Percentiles rank a stretch among this genome's conserved stretches.
phyloP scores from a whole-genome alignment of 176 grass and related monocot genomes.

The Hordeum marinum region DNA sequence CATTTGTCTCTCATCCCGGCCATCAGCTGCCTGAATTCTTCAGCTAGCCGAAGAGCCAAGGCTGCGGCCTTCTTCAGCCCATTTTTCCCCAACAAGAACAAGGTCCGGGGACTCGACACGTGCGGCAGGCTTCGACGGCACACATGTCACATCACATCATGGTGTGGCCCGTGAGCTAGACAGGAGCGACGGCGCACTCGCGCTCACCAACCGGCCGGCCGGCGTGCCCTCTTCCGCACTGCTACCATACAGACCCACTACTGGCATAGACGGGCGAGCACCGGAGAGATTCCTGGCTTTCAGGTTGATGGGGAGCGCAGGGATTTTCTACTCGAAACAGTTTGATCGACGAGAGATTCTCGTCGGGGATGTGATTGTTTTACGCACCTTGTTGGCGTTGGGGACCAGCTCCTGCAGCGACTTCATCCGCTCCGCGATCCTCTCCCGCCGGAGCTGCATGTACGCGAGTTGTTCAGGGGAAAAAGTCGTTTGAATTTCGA shows the following conservation, averaged over 20 bases:
- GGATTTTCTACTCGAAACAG: too few species aligned
- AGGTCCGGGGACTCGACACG: neutral
- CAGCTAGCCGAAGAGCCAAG: neutral
- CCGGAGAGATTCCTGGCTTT: neutral
- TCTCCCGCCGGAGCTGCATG: constrained; percentile 85
- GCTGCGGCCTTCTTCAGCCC: neutral
- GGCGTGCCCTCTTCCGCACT: neutral
- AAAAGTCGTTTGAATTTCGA: neutral
- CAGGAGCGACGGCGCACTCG: neutral
- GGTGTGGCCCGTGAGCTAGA: neutral
- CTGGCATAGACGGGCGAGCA: neutral
- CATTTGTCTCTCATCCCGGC: neutral
- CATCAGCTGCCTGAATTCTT: neutral
- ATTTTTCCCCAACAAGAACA: too few species aligned
- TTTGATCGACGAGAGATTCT: too few species aligned
- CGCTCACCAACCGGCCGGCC: neutral
- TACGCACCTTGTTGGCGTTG: constrained; percentile 81
- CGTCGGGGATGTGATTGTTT: too few species aligned
- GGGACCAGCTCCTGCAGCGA: constrained; percentile 92
- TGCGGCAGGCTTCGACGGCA: neutral
- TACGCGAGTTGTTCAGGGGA: neutral
- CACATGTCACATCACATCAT: neutral
- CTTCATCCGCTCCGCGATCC: constrained; percentile 98
- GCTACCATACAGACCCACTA: neutral
- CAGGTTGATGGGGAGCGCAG: too few species aligned